Conservation (phyloP, 2,329 filamentous ascomycete species). For the Parasarocladium wereldwijsianum region DNA sequence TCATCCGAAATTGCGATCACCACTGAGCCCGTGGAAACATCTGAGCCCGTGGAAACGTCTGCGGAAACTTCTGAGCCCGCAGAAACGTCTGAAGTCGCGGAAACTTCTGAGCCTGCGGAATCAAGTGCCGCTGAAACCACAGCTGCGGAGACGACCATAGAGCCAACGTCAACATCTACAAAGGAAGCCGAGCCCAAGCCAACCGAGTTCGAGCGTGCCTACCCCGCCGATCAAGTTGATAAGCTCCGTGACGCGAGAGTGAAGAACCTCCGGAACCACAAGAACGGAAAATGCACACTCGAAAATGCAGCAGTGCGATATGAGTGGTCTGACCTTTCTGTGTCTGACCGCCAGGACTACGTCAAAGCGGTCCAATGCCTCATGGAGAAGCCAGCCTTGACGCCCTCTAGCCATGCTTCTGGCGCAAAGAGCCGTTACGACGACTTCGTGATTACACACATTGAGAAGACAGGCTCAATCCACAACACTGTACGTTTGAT, state of each 20-base stretch:
- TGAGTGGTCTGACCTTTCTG: slow-evolving; percentile 16
- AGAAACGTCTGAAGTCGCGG: too few species aligned
- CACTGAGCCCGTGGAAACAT: too few species aligned
- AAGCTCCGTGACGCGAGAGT: slow-evolving; percentile 7
- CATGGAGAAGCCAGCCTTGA: slow-evolving; percentile 19
- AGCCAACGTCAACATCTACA: background rate
- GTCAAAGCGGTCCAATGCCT: slow-evolving; percentile 30
- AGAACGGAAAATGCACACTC: slow-evolving; percentile 7
- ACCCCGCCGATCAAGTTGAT: slow-evolving; percentile 8
- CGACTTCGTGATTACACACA: slow-evolving; percentile 33
- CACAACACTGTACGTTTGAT: slow-evolving; percentile 20
- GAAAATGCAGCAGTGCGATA: slow-evolving; percentile 11
- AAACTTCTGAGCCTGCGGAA: too few species aligned
- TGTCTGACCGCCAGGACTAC: slow-evolving; percentile 19
- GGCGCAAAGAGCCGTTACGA: slow-evolving; percentile 31
- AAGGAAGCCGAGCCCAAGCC: background rate
- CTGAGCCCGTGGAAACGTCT: too few species aligned
- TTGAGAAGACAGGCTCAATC: slow-evolving; percentile 29
- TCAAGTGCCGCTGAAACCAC: too few species aligned
- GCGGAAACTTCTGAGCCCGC: too few species aligned
- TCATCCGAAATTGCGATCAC: too few species aligned
- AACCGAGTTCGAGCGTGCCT: slow-evolving; percentile 1
- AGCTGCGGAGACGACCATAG: background rate
- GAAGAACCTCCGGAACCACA: slow-evolving; percentile 6
- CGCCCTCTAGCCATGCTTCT: slow-evolving; percentile 17